Evolutionary conservation across 768 basidiomycete genomes (phyloP).

Genomic region (Naematelia aurantialba): DNA sequence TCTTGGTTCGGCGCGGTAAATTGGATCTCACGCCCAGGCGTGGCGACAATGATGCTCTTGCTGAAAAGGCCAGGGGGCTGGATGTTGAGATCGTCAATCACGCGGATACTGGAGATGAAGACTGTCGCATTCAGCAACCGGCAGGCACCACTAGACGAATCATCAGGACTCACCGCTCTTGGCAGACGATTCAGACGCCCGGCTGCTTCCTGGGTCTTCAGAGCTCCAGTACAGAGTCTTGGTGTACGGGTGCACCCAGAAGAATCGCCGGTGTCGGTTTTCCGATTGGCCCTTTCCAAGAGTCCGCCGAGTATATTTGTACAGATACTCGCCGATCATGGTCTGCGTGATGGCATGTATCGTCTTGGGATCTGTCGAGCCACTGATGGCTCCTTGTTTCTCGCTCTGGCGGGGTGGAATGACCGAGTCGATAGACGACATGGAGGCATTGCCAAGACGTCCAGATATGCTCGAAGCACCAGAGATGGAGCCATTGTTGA

Average conservation of each 20-base stretch:
- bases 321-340: slow-evolving; percentile 98
- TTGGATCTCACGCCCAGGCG: slow-evolving; percentile 94
- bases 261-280: slow-evolving; percentile 87
- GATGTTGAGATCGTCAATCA: slow-evolving; percentile 92
- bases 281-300: slow-evolving; percentile 89
- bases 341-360: slow-evolving; percentile 99
- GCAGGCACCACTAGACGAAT: slow-evolving; percentile 13
- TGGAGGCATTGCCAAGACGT: slow-evolving; percentile 28
- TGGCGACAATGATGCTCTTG: slow-evolving; percentile 87
- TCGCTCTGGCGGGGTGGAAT: slow-evolving; percentile 4
- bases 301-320: slow-evolving; percentile 88
- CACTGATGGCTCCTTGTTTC: slow-evolving; percentile 23
- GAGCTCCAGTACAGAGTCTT: slow-evolving; percentile 97
- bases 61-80: slow-evolving; percentile 89
- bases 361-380: slow-evolving; percentile 76
- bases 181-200: slow-evolving; percentile 84
- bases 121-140: slow-evolving; percentile 55
- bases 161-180: slow-evolving; percentile 77
- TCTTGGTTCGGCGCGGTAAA: slow-evolving; percentile 95
- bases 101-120: slow-evolving; percentile 85
- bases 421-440: slow-evolving; percentile 37
- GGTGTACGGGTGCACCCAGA: slow-evolving; percentile 99
- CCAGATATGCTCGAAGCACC: slow-evolving; percentile 31
- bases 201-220: slow-evolving; percentile 82
- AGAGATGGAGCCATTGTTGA: slow-evolving; percentile 29